A percentile compares a stretch with the other conserved stretches of the same genome.
Conservation (phyloP, 148 eudicot species). For the Arctostaphylos glauca region DNA sequence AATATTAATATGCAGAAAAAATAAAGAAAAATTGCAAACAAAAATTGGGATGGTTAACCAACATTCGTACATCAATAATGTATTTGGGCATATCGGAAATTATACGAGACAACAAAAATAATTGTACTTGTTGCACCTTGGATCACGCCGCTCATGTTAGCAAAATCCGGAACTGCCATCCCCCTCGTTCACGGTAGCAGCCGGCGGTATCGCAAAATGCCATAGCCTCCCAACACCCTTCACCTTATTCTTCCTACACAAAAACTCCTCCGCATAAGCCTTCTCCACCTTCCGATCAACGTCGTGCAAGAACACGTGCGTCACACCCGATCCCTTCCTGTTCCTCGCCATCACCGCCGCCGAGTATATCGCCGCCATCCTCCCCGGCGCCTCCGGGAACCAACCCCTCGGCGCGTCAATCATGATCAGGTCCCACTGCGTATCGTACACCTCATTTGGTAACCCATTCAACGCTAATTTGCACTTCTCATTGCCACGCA, state of each 20-base stretch:
- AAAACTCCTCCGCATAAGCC: slow-evolving; percentile 26
- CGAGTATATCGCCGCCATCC: slow-evolving; percentile 52
- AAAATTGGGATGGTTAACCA: no score
- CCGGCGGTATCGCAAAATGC: slow-evolving; percentile 41
- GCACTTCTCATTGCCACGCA: slow-evolving; percentile 35
- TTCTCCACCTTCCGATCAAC: slow-evolving; percentile 50
- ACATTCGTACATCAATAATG: no score
- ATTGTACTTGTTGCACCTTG: background rate
- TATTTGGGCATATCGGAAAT: no score
- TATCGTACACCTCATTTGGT: slow-evolving; percentile 41
- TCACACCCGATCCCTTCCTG: slow-evolving; percentile 34
- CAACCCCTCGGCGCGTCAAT: slow-evolving; percentile 54
- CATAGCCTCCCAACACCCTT: slow-evolving; percentile 38
- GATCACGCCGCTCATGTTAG: background rate
- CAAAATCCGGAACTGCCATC: background rate
- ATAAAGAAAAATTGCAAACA: no score
- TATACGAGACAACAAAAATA: no score
- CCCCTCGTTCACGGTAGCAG: background rate
- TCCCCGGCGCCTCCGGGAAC: slow-evolving; percentile 45
- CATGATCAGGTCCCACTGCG: slow-evolving; percentile 60
- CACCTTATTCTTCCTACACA: slow-evolving; percentile 35
- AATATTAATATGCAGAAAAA: no score
- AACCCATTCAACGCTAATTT: slow-evolving; percentile 30
- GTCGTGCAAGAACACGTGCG: slow-evolving; percentile 46
- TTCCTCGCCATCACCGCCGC: slow-evolving; percentile 49